Conservation (phyloP, 1,284 basidiomycete species). For the Cystobasidium slooffiae region DNA sequence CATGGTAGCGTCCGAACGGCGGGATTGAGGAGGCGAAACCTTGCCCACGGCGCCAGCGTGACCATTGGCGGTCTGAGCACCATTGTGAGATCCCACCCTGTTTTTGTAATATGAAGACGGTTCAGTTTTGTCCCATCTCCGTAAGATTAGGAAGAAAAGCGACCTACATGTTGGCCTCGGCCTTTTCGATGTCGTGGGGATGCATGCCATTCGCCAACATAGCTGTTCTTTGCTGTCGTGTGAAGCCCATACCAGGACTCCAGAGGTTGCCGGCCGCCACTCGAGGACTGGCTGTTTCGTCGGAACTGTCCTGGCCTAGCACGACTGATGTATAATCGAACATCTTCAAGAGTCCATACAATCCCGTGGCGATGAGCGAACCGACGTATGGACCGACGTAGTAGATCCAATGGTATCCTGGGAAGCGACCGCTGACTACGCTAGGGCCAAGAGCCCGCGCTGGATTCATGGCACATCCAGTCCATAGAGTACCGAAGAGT, state of each 20-base stretch:
- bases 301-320: conserved; percentile 29
- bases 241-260: conserved; percentile 30
- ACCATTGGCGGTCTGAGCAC: no score
- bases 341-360: conserved; percentile 45
- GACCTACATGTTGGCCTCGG: conserved; percentile 37
- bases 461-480: conserved; percentile 64
- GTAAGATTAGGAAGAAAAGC: no score
- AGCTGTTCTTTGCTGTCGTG: conserved; percentile 27
- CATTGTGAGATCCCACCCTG: no score
- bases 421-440: conserved; percentile 66
- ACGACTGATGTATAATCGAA: conserved; percentile 43
- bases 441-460: conserved; percentile 72
- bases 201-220: conserved; percentile 41
- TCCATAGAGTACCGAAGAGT: conserved; percentile 54
- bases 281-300: conserved; percentile 1
- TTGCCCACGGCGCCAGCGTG: no score
- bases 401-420: conserved; percentile 65
- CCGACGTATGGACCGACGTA: conserved; percentile 51
- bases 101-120: no score
- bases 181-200: conserved; percentile 29
- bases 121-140: no score
- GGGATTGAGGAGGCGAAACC: neutral
- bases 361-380: conserved; percentile 55
- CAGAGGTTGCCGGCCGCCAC: conserved; percentile 7
- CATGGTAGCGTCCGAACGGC: neutral